These are phyloP conservation scores for Stramenopiles sp. DNA, from an alignment of 352 stramenopile genomes.

Conservation along the genomic window DNA sequence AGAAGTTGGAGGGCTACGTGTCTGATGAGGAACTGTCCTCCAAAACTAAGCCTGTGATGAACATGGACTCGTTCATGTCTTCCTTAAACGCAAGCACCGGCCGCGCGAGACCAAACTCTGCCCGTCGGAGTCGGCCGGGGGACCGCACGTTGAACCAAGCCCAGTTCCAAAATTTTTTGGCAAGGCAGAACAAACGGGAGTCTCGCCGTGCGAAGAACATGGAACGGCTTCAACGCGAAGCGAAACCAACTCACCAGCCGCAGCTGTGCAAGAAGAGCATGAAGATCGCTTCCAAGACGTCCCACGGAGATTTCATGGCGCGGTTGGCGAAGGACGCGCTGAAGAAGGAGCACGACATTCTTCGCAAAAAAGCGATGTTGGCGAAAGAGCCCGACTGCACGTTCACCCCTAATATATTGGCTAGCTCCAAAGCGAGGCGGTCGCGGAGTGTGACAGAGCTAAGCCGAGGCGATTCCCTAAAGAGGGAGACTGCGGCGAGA, in stretches of 20 bases:
- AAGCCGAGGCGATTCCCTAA: conserved; percentile 44
- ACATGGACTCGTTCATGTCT: conserved; percentile 23
- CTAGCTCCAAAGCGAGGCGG: conserved; percentile 37
- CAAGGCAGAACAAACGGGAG: conserved; percentile 47
- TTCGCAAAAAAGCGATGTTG: conserved; percentile 45
- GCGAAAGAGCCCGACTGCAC: conserved; percentile 49
- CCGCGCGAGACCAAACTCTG: neutral
- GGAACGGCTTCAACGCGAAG: conserved; percentile 20
- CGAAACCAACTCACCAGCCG: conserved; percentile 32
- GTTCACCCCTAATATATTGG: conserved; percentile 54
- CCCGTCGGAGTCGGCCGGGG: neutral
- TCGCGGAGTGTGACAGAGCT: conserved; percentile 47
- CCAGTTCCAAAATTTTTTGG: conserved; percentile 43
- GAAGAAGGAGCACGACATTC: conserved; percentile 45
- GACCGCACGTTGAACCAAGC: neutral
- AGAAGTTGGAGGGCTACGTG: conserved; percentile 14
- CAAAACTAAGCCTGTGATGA: conserved; percentile 17
- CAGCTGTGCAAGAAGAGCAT: conserved; percentile 53
- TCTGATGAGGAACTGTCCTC: neutral
- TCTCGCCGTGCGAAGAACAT: conserved; percentile 39
- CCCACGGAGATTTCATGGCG: conserved; percentile 52
- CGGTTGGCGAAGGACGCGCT: conserved; percentile 46
- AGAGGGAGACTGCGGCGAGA: conserved; percentile 44
- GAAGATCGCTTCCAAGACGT: conserved; percentile 49
- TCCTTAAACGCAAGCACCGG: conserved; percentile 12